Conservation (phyloP, 805 yeast genomes). For the Wickerhamomyces kurtzmanii region DNA sequence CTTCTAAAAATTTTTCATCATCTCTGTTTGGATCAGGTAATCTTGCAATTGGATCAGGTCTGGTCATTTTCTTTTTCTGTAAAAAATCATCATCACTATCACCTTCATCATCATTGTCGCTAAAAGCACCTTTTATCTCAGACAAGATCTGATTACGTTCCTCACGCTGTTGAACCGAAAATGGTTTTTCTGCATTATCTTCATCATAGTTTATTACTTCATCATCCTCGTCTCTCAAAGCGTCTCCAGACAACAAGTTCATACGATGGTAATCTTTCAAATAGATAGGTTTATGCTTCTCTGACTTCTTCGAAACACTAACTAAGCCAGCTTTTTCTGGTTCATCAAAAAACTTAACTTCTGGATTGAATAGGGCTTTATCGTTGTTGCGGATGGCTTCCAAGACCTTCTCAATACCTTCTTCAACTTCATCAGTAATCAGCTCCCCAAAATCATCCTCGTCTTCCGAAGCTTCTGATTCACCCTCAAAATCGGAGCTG, state of each 20-base stretch:
- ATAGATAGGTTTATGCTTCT: constrained; percentile 64
- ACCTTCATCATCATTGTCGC: constrained; percentile 29
- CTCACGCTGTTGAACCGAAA: constrained; percentile 63
- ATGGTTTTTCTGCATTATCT: constrained; percentile 48
- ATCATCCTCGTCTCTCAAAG: constrained; percentile 43
- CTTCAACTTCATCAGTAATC: constrained; percentile 77
- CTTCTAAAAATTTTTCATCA: constrained; percentile 61
- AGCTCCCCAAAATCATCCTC: constrained; percentile 92
- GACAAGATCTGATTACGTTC: constrained; percentile 64
- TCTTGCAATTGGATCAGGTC: constrained; percentile 14
- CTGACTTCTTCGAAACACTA: constrained; percentile 16
- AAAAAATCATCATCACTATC: constrained; percentile 36
- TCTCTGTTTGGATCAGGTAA: constrained; percentile 62
- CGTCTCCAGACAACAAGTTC: constrained; percentile 63
- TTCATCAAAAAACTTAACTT: constrained; percentile 65
- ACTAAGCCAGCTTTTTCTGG: constrained; percentile 30
- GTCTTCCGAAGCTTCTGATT: constrained; percentile 44
- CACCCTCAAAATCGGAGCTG: constrained; percentile 21
- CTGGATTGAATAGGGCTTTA: constrained; percentile 52
- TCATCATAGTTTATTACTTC: constrained; percentile 27
- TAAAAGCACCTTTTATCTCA: constrained; percentile 67
- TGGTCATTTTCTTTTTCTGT: constrained; percentile 44
- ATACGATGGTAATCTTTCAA: constrained; percentile 89
- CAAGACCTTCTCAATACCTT: constrained; percentile 66
- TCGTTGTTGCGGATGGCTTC: constrained; percentile 63